These are phyloP conservation scores for Mortierella sp. DNA, from an alignment of 371 early-diverging fungal species.

Conservation along the genomic window DNA sequence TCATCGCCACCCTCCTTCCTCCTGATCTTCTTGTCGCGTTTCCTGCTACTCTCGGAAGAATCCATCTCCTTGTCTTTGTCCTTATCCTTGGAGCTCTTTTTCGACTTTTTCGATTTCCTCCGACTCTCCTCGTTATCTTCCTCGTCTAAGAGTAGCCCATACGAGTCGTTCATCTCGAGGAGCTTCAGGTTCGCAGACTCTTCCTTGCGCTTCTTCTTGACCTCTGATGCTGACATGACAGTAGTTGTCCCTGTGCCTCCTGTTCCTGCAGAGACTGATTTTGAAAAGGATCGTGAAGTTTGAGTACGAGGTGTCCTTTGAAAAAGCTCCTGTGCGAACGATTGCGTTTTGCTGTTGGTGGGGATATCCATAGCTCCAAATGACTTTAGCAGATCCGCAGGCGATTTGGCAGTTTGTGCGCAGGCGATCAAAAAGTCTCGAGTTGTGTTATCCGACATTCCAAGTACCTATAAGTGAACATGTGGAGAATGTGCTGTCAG, in stretches of 20 bases:
- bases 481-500: neutral
- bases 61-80: conserved; percentile 49
- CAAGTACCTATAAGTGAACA: conserved; percentile 63
- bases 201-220: conserved; percentile 70
- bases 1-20: conserved; percentile 68
- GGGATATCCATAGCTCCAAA: conserved; percentile 76
- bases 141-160: conserved; percentile 71
- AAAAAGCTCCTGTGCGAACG: conserved; percentile 78
- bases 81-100: conserved; percentile 44
- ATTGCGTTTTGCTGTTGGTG: conserved; percentile 61
- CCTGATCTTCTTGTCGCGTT: conserved; percentile 26
- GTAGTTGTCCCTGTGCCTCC: conserved; percentile 24
- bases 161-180: conserved; percentile 72
- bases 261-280: conserved; percentile 47
- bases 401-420: conserved; percentile 74
- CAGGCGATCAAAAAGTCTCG: conserved; percentile 82
- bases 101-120: conserved; percentile 37
- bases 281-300: conserved; percentile 40
- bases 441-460: conserved; percentile 78
- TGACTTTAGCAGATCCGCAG: conserved; percentile 64
- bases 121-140: conserved; percentile 28
- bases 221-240: conserved; percentile 28
- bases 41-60: conserved; percentile 17
- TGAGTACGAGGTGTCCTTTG: conserved; percentile 66
- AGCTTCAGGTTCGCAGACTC: conserved; percentile 59